Percentiles rank a stretch among this genome's conserved stretches.
These are phyloP conservation scores for Teratosphaeria gauchensis DNA, from an alignment of 2,329 filamentous ascomycete species.

Conservation along the genomic window DNA sequence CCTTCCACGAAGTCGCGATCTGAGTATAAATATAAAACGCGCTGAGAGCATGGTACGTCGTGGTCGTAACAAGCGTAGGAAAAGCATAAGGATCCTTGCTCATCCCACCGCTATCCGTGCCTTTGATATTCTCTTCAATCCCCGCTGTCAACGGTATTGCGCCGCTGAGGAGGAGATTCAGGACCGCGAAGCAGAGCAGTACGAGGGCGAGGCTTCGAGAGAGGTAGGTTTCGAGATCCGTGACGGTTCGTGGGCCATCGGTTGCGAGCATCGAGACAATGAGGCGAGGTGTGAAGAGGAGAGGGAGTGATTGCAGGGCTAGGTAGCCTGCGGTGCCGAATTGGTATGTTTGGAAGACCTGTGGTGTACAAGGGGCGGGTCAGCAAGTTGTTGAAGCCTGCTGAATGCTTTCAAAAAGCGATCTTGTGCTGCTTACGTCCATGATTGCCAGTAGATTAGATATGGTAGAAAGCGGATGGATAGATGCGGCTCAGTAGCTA, in stretches of 20 bases:
- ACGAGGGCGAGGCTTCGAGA: constrained; percentile 60
- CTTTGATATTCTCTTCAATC: not conserved
- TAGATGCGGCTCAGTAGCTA: not conserved
- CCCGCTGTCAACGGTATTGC: constrained; percentile 43
- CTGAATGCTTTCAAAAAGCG: not conserved
- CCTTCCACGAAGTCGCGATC: constrained; percentile 39
- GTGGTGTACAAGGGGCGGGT: not conserved
- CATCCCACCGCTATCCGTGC: not conserved
- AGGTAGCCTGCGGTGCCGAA: constrained; percentile 36
- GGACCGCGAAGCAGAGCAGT: constrained; percentile 53
- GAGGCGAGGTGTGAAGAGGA: constrained; percentile 52
- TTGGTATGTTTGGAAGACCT: constrained; percentile 30
- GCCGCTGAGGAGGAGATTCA: constrained; percentile 61
- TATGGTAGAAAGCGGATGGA: not conserved
- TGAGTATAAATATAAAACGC: constrained; percentile 61
- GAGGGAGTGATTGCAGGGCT: constrained; percentile 38
- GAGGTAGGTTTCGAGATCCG: constrained; percentile 63
- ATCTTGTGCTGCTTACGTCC: not conserved
- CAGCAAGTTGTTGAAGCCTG: not conserved
- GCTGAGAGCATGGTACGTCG: constrained; percentile 52
- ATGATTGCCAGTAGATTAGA: not conserved
- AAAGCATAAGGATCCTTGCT: constrained; percentile 37
- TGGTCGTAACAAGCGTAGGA: constrained; percentile 57
- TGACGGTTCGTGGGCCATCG: constrained; percentile 42
- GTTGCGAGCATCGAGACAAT: constrained; percentile 50